Conservation (phyloP, 2,329 filamentous ascomycete genomes). For the Colletotrichum lentis region DNA sequence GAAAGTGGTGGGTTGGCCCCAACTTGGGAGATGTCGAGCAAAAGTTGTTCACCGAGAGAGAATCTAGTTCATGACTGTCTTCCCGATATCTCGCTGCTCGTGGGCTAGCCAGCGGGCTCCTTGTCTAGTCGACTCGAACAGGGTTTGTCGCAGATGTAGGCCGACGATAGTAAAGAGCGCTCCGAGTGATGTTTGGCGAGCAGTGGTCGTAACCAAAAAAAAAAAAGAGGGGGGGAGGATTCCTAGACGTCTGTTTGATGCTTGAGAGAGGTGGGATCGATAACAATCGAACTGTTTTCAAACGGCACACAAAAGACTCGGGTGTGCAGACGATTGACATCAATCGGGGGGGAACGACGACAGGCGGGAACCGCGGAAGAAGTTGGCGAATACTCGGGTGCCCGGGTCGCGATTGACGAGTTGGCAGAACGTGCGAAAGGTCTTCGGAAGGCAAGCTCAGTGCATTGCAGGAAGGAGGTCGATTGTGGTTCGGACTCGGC, state of each 20-base stretch:
- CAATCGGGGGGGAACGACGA: constrained; percentile 38
- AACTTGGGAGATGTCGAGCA: constrained; percentile 3
- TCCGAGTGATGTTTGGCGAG: constrained; percentile 43
- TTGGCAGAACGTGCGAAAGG: not conserved
- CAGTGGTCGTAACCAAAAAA: constrained; percentile 47
- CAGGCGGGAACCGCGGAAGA: constrained; percentile 22
- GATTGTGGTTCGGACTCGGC: not conserved
- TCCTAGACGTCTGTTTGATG: constrained; percentile 40
- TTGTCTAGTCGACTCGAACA: not conserved
- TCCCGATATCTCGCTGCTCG: constrained; percentile 7
- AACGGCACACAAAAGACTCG: constrained; percentile 25
- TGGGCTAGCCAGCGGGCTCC: not conserved
- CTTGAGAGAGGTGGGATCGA: constrained; percentile 7
- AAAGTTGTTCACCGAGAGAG: constrained; percentile 14
- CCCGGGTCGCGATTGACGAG: constrained; percentile 13
- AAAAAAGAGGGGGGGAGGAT: no score
- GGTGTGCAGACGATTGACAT: constrained; percentile 38
- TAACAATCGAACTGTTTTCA: constrained; percentile 14
- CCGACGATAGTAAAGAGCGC: constrained; percentile 28
- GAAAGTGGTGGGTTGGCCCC: not conserved
- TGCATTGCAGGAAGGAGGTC: constrained; percentile 24
- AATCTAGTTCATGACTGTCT: constrained; percentile 32
- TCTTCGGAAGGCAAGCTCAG: constrained; percentile 8
- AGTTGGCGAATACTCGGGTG: constrained; percentile 9
- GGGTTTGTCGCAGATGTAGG: constrained; percentile 4